phyloP scores from a whole-genome alignment of 2,329 filamentous ascomycete genomes.

The Sporothrix curviconia region DNA sequence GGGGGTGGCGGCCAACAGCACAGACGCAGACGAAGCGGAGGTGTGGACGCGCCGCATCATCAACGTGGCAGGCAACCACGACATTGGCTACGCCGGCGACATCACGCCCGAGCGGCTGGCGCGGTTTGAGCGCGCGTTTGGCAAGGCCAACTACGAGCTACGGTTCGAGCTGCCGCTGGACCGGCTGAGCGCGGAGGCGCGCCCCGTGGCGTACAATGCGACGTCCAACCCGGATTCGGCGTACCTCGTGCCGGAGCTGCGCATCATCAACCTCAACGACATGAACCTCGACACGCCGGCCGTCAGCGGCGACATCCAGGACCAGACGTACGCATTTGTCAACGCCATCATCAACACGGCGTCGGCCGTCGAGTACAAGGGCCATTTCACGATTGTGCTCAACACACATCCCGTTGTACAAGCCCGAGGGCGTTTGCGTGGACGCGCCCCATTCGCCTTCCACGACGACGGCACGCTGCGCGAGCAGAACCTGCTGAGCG shows the following conservation, averaged over 20 bases:
- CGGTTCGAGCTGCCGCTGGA: slow-evolving; percentile 56
- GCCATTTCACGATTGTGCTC: slow-evolving; percentile 73
- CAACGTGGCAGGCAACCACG: slow-evolving; percentile 90
- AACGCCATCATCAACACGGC: slow-evolving; percentile 61
- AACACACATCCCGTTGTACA: slow-evolving; percentile 91
- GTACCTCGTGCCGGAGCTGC: slow-evolving; percentile 59
- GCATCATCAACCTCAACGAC: slow-evolving; percentile 80
- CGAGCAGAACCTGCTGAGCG: slow-evolving; percentile 86
- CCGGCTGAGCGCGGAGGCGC: slow-evolving; percentile 29
- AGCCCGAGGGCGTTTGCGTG: slow-evolving; percentile 71
- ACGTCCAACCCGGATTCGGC: slow-evolving; percentile 39
- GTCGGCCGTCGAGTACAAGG: slow-evolving; percentile 52
- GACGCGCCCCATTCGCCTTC: slow-evolving; percentile 81
- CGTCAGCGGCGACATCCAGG: slow-evolving; percentile 58
- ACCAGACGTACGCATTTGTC: slow-evolving; percentile 70
- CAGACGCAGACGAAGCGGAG: slow-evolving; percentile 28
- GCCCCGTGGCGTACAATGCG: slow-evolving; percentile 37
- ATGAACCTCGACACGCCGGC: slow-evolving; percentile 91
- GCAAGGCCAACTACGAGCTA: slow-evolving; percentile 84
- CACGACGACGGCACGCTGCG: slow-evolving; percentile 65
- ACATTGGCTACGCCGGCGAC: slow-evolving; percentile 93
- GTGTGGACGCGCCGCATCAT: slow-evolving; percentile 73
- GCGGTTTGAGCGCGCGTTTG: slow-evolving; percentile 80
- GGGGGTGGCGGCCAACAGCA: slow-evolving; percentile 28
- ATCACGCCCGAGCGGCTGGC: slow-evolving; percentile 67